phyloP scores from a whole-genome alignment of 2,329 filamentous ascomycete genomes.

The Fusarium sp. region DNA sequence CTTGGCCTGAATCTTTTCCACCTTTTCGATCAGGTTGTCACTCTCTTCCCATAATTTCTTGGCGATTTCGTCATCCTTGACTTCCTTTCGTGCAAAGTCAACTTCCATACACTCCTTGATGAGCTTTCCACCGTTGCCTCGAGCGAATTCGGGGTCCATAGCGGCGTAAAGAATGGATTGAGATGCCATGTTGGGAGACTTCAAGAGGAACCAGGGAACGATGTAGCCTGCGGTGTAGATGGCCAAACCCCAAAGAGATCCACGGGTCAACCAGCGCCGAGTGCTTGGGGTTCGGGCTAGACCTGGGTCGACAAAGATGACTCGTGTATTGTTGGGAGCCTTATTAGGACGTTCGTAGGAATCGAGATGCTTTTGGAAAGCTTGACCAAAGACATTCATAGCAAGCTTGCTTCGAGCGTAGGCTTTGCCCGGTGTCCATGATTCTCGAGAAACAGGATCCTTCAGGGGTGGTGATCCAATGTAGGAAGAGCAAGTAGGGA shows the following conservation, averaged over 20 bases:
- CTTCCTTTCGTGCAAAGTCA: conserved; percentile 75
- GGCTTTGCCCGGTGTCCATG: conserved; percentile 66
- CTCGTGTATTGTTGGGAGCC: conserved; percentile 82
- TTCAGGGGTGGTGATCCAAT: conserved; percentile 78
- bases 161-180: conserved; percentile 87
- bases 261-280: conserved; percentile 85
- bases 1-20: conserved; percentile 73
- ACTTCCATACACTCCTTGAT: conserved; percentile 91
- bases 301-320: conserved; percentile 89
- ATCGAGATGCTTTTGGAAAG: conserved; percentile 92
- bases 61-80: conserved; percentile 81
- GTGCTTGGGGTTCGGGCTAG: conserved; percentile 86
- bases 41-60: conserved; percentile 92
- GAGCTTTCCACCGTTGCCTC: conserved; percentile 73
- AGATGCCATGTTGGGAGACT: conserved; percentile 83
- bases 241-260: conserved; percentile 81
- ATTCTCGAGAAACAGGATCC: conserved; percentile 60
- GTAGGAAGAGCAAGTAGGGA: conserved; percentile 89
- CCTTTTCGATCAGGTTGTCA: conserved; percentile 84
- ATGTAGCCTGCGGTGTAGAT: conserved; percentile 83
- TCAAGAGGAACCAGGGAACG: conserved; percentile 87
- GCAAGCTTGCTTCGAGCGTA: conserved; percentile 80
- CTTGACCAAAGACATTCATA: conserved; percentile 86
- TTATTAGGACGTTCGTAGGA: conserved; percentile 86
- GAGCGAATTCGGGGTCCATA: conserved; percentile 80